phyloP scores from a whole-genome alignment of 176 grass and related monocot genomes.

The Olyra latifolia region DNA sequence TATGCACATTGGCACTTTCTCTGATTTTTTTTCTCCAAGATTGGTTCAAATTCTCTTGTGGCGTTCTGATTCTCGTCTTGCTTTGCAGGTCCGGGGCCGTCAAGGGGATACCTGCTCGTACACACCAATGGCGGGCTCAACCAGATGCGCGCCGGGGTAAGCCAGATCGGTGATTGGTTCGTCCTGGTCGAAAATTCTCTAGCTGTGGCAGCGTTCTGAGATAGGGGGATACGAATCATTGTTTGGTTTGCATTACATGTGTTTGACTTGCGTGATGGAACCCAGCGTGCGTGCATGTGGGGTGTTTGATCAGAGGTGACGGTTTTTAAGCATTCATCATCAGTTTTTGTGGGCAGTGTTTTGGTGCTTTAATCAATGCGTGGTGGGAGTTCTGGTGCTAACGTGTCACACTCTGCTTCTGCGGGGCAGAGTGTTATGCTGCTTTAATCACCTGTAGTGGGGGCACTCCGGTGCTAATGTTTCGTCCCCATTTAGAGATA shows the following conservation, averaged over 20 bases:
- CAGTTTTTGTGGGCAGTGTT: constrained; percentile 5
- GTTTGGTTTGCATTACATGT: constrained; percentile 25
- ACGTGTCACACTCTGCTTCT: background rate
- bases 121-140: constrained; percentile 94
- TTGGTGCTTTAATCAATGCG: constrained; percentile 23
- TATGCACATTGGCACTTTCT: constrained; percentile 28
- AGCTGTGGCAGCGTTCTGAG: constrained; percentile 20
- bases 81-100: constrained; percentile 50
- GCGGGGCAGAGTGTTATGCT: background rate
- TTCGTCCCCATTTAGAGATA: background rate
- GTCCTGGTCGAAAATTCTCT: constrained; percentile 4
- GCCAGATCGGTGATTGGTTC: constrained; percentile 1
- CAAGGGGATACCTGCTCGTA: constrained; percentile 78
- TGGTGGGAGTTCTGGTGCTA: constrained; percentile 2
- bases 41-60: background rate
- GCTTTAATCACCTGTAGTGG: background rate
- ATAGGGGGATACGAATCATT: constrained; percentile 22
- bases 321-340: constrained; percentile 8
- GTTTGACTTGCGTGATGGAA: constrained; percentile 32
- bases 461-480: background rate
- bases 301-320: constrained; percentile 27
- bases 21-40: background rate
- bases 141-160: constrained; percentile 98
- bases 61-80: constrained; percentile 5
- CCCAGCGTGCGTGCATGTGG: constrained; percentile 36